Conservation (phyloP, 306 rosid species). For the Lupinus albus region DNA sequence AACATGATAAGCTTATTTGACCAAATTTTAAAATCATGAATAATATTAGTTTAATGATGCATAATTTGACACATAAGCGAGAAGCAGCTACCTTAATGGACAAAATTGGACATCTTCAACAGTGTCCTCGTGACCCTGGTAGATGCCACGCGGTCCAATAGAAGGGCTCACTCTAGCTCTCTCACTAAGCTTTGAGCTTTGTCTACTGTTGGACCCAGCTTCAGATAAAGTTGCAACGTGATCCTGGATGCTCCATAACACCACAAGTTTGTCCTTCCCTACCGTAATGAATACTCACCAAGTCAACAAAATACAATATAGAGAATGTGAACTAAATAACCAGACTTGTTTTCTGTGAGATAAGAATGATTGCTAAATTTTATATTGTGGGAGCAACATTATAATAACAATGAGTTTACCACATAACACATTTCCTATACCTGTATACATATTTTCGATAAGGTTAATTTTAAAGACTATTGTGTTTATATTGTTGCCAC, state of each 20-base stretch:
- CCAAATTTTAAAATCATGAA: conserved; percentile 10
- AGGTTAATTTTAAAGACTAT: conserved; percentile 1
- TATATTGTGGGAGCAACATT: conserved; percentile 14
- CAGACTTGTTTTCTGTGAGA: not conserved
- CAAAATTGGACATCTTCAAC: conserved; percentile 98
- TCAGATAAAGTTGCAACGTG: conserved; percentile 70
- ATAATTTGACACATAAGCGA: conserved; percentile 26
- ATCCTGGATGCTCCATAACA: conserved; percentile 93
- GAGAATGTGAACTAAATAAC: conserved; percentile 21
- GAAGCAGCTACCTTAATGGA: conserved; percentile 75
- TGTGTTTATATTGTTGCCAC: not conserved
- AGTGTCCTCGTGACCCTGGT: conserved; percentile 79
- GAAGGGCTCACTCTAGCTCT: conserved; percentile 65
- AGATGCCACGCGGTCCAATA: conserved; percentile 86
- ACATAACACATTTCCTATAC: conserved; percentile 6
- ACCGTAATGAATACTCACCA: conserved; percentile 33
- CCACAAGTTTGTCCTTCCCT: conserved; percentile 93
- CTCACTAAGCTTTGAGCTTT: conserved; percentile 51
- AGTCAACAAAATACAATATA: conserved; percentile 32
- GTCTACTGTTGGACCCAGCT: conserved; percentile 57
- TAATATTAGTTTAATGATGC: conserved; percentile 1
- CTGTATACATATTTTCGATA: not conserved
- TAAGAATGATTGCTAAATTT: conserved; percentile 12
- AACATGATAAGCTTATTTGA: conserved; percentile 4
- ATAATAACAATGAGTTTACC: not conserved